Base-by-base conservation (phyloP, 768 basidiomycete genomes). In the Amanita brunnescens region DNA sequence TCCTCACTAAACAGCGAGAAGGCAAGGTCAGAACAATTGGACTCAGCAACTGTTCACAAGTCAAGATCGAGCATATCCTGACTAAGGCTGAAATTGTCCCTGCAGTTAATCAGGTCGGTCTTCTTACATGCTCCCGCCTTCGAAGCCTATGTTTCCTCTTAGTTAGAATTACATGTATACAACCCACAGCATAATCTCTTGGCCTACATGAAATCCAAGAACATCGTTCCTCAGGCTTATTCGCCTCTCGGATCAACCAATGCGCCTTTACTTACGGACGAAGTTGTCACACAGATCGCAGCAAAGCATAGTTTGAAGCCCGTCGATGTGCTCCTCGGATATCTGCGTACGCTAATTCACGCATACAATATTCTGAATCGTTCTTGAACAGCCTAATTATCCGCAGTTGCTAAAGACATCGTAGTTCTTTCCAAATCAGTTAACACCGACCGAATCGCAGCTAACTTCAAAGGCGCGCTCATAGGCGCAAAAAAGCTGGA, bases 341-440 rank as follows among this genome's bases (percentile, higher is more conserved):
- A 80, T 61, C 72, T 81, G n/a, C 59, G 82, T 83, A 64, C 54
- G 79, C 12, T 24, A 33, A 37, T n/a, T 32, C 21, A 16, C 32
- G 14, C 38, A 23, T 35, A 30, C n/a, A 46, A n/a, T 42, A 35
- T 37, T 47, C 38, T 55, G 26, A 35, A 38, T 26, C 20, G 9
- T 26, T 26, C 23, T 16, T 20, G n/a, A 49, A 32, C 10, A 48
- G 48, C n/a, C n/a, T n/a, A 49, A 12, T 53, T 58, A 34, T 1
- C 2, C 47, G 16, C 59, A 83, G 83, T 87, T 47, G 71, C 75
- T 10, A 85, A 86, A 60, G 79, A 74, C 33, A 70, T 81, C 38
- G 74, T 87, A 33, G 72, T 76, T 24, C 75, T 94, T 32, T 80
- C 90, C 1, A 91, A 91, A 67, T 88, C 86, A 5, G 84, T 91